A percentile compares a stretch with the other conserved stretches of the same genome.
These are phyloP conservation scores for Phellinidium pouzarii DNA, from an alignment of 1,284 basidiomycete genomes.

Conservation along the genomic window DNA sequence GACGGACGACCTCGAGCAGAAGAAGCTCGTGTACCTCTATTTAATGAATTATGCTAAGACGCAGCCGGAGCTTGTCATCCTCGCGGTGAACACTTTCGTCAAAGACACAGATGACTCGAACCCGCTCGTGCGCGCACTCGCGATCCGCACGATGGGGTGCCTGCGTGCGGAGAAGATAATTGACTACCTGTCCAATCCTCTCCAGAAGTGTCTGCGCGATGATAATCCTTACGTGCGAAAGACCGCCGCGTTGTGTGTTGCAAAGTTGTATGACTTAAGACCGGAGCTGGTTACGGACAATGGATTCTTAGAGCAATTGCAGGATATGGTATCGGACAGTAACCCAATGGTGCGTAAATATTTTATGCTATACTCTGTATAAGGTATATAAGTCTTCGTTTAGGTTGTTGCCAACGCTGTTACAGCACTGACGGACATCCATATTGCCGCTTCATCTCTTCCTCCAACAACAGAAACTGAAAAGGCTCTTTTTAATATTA, in stretches of 20 bases:
- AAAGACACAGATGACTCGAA: constrained; percentile 96
- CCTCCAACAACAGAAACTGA: constrained; percentile 51
- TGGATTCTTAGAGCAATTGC: constrained; percentile 85
- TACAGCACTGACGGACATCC: constrained; percentile 91
- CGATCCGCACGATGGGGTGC: constrained; percentile 97
- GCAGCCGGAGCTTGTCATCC: constrained; percentile 94
- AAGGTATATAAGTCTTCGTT: background rate
- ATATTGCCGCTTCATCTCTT: constrained; percentile 54
- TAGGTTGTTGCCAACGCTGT: constrained; percentile 96
- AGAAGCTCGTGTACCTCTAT: constrained; percentile 97
- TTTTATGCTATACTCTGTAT: constrained; percentile 9
- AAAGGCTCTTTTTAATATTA: constrained; percentile 76
- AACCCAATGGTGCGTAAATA: constrained; percentile 83
- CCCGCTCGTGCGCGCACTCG: constrained; percentile 91
- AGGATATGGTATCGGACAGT: constrained; percentile 88
- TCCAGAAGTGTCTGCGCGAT: constrained; percentile 86
- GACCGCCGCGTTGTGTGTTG: constrained; percentile 93
- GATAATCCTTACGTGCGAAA: constrained; percentile 98
- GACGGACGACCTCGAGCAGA: constrained; percentile 90
- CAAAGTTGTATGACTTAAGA: constrained; percentile 95
- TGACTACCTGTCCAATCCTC: constrained; percentile 92
- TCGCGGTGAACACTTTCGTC: constrained; percentile 98
- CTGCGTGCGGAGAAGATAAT: constrained; percentile 98
- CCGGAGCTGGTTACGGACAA: constrained; percentile 93
- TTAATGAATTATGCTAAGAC: constrained; percentile 99